Conservation (phyloP, 371 early-diverging fungal genomes). For the Smittium culicis region DNA sequence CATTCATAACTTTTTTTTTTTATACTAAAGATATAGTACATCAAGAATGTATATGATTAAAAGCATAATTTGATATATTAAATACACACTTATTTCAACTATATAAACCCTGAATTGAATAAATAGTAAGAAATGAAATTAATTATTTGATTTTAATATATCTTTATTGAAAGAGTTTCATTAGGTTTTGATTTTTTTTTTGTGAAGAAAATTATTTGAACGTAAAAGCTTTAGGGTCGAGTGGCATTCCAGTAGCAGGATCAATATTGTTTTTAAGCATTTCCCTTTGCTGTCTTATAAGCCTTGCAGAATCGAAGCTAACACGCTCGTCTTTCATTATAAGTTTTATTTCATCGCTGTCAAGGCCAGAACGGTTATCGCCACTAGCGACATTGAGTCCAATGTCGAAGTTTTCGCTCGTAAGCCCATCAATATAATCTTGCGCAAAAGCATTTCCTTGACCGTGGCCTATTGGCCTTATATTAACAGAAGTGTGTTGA, state of each 20-base stretch:
- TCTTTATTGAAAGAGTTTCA: too few species aligned
- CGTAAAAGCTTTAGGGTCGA: slow-evolving; percentile 60
- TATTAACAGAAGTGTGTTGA: not conserved
- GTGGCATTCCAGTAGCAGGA: slow-evolving; percentile 58
- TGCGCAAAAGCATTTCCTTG: slow-evolving; percentile 15
- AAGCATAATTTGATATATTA: too few species aligned
- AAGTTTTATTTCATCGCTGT: slow-evolving; percentile 48
- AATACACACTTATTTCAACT: too few species aligned
- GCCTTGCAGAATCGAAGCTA: slow-evolving; percentile 65
- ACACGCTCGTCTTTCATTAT: slow-evolving; percentile 60
- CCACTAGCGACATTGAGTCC: slow-evolving; percentile 45
- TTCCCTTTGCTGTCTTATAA: slow-evolving; percentile 54
- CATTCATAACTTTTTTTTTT: not conserved
- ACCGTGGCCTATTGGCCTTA: not conserved
- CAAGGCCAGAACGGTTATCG: slow-evolving; percentile 58
- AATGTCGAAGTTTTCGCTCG: slow-evolving; percentile 57
- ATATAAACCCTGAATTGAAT: too few species aligned
- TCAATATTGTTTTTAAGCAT: slow-evolving; percentile 63
- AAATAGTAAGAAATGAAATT: too few species aligned
- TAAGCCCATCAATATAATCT: slow-evolving; percentile 49
- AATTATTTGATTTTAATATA: too few species aligned
- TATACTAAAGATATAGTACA: not conserved
- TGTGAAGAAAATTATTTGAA: too few species aligned
- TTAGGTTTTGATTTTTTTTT: too few species aligned
- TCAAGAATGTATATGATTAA: too few species aligned